These are phyloP conservation scores for Malus hybrid DNA, from an alignment of 331 rosid genomes.

Conservation along the genomic window DNA sequence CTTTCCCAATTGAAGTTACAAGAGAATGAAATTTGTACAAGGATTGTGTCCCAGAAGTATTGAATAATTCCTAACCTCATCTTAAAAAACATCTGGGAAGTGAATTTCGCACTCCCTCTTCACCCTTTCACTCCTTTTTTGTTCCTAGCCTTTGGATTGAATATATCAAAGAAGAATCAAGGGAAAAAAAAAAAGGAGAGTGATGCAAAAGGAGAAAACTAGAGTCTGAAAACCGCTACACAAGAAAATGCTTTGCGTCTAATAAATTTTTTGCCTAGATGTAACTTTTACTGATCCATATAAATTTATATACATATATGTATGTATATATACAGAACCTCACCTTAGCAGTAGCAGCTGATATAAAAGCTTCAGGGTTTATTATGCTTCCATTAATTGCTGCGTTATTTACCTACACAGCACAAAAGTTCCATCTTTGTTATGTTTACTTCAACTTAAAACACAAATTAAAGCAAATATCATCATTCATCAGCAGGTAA, in stretches of 20 bases:
- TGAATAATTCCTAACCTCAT: neutral
- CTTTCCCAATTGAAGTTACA: neutral
- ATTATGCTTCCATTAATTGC: conserved; percentile 31
- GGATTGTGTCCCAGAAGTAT: neutral
- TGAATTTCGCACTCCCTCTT: no score
- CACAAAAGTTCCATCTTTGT: neutral
- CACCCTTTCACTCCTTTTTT: no score
- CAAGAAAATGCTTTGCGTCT: no score
- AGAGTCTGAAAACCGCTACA: no score
- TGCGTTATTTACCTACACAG: conserved; percentile 58
- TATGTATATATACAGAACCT: neutral
- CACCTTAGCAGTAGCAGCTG: conserved; percentile 11
- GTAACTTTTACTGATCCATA: neutral
- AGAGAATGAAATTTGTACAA: neutral
- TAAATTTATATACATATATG: neutral
- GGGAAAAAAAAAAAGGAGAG: no score
- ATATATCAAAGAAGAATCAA: no score
- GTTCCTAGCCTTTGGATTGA: no score
- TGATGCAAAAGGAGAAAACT: no score
- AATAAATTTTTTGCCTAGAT: no score
- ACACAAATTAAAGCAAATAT: neutral
- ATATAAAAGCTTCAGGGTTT: conserved; percentile 10
- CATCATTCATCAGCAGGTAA: no score
- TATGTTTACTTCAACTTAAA: neutral
- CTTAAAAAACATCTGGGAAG: no score